Base-by-base conservation (phyloP, 139 green algal species). In the Tetratostichococcus sp. region DNA sequence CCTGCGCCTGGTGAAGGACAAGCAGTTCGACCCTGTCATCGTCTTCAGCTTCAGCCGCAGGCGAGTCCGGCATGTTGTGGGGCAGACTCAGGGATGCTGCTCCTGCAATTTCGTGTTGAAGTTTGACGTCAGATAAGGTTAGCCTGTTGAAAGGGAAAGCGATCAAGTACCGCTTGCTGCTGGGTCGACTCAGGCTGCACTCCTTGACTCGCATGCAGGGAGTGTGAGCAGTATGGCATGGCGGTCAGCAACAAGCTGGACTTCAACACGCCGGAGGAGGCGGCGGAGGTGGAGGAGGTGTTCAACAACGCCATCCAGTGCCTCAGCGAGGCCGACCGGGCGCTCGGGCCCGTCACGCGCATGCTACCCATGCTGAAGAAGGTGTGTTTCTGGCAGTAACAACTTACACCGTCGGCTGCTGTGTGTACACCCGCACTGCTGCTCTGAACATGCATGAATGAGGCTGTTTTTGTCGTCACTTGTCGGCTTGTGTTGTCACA, bases 31-130 rank as follows among this genome's bases (percentile, higher is more conserved):
- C 32, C 96, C 96, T 0, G 86, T 93, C 58, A 98, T 99, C 67
- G 86, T 98, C 30, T 99, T 99, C 81, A 89, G 78, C 81, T 99
- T 99, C 79, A 86, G 67, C 57, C 75, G 91, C 6, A 85, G 85
- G 82, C 77, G 83, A 28, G 59, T 70, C n/a, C n/a, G n/a, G n/a
- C n/a, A n/a, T n/a, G n/a, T n/a, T n/a, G n/a, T n/a, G n/a, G n/a
- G n/a, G n/a, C n/a, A n/a, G n/a, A n/a, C n/a, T n/a, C n/a, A n/a
- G n/a, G n/a, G n/a, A n/a, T n/a, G n/a, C n/a, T n/a, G n/a, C n/a
- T n/a, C n/a, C n/a, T n/a, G n/a, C n/a, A n/a, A n/a, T n/a, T n/a
- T n/a, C n/a, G n/a, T n/a, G n/a, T n/a, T n/a, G n/a, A n/a, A n/a
- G 39, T 50, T 8, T 50, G 39, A 50, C 39, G 39, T n/a, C n/a